These are phyloP conservation scores for Aspergillus oerlinghausenensis DNA, from an alignment of 2,329 filamentous ascomycete genomes.

Conservation along the genomic window DNA sequence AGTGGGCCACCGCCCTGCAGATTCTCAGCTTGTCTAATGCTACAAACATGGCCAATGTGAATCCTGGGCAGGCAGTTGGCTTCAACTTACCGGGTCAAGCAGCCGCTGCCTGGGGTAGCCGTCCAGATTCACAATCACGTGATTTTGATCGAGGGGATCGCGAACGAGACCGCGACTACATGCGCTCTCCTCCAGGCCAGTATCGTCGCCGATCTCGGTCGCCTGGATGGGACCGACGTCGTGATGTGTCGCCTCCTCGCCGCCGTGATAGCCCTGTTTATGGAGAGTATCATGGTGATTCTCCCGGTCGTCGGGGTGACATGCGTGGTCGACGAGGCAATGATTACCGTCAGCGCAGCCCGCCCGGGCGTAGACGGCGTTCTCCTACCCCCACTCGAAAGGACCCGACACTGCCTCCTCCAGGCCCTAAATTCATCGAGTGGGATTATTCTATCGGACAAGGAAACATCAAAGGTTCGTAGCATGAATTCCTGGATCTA, in stretches of 20 bases:
- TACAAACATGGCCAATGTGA: conserved; percentile 30
- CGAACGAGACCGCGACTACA: conserved; percentile 58
- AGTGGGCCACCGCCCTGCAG: conserved; percentile 60
- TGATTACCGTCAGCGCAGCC: conserved; percentile 85
- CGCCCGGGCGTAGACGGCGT: conserved; percentile 62
- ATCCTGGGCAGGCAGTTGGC: conserved; percentile 31
- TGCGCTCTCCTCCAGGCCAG: conserved; percentile 58
- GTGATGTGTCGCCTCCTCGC: conserved; percentile 58
- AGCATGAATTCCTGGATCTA: background rate
- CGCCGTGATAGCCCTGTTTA: conserved; percentile 66
- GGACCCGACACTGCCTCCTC: conserved; percentile 40
- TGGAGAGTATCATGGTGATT: conserved; percentile 68
- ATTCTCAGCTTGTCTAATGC: conserved; percentile 43
- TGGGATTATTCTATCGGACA: conserved; percentile 69
- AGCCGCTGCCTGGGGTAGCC: conserved; percentile 32
- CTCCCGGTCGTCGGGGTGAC: conserved; percentile 57
- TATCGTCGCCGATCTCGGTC: conserved; percentile 73
- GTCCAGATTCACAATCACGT: conserved; percentile 40
- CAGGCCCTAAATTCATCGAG: conserved; percentile 69
- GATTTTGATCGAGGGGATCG: conserved; percentile 51
- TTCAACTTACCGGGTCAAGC: conserved; percentile 31
- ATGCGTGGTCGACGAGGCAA: conserved; percentile 49
- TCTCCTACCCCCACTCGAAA: conserved; percentile 55
- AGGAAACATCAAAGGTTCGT: conserved; percentile 69
- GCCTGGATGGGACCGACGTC: conserved; percentile 68